phyloP scores from a whole-genome alignment of 495 filamentous ascomycete genomes.

The Xylaria bambusicola region DNA sequence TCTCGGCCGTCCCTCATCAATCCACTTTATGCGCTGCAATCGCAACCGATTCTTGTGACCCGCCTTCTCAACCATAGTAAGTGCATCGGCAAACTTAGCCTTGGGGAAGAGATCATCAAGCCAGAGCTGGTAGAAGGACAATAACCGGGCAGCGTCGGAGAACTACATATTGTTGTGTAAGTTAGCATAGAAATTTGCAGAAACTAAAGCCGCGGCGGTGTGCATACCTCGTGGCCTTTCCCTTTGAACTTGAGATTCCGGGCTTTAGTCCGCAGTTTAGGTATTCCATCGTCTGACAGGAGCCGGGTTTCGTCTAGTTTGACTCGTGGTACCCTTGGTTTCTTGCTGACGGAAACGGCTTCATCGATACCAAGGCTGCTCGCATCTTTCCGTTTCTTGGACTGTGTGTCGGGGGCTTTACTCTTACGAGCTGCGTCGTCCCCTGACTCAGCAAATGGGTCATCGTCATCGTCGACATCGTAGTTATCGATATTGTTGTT shows the following conservation, averaged over 20 bases:
- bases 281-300: conserved; percentile 78
- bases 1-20: conserved; percentile 69
- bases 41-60: conserved; percentile 82
- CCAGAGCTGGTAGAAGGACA: conserved; percentile 94
- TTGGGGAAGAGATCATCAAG: conserved; percentile 95
- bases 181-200: too few species aligned
- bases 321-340: conserved; percentile 65
- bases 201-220: background rate
- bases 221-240: conserved; percentile 84
- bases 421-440: conserved; percentile 32
- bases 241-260: conserved; percentile 81
- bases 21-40: conserved; percentile 69
- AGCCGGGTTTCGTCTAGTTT: conserved; percentile 86
- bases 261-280: conserved; percentile 72
- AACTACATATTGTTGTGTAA: conserved; percentile 56
- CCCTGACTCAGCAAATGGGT: conserved; percentile 29
- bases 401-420: conserved; percentile 21
- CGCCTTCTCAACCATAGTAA: conserved; percentile 89
- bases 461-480: conserved; percentile 53
- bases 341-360: conserved; percentile 78
- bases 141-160: conserved; percentile 75
- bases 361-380: conserved; percentile 75
- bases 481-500: conserved; percentile 74
- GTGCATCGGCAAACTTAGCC: conserved; percentile 87
- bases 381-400: conserved; percentile 39